These are phyloP conservation scores for Knufia petricola DNA, from an alignment of 2,329 filamentous ascomycete species.

Conservation along the genomic window DNA sequence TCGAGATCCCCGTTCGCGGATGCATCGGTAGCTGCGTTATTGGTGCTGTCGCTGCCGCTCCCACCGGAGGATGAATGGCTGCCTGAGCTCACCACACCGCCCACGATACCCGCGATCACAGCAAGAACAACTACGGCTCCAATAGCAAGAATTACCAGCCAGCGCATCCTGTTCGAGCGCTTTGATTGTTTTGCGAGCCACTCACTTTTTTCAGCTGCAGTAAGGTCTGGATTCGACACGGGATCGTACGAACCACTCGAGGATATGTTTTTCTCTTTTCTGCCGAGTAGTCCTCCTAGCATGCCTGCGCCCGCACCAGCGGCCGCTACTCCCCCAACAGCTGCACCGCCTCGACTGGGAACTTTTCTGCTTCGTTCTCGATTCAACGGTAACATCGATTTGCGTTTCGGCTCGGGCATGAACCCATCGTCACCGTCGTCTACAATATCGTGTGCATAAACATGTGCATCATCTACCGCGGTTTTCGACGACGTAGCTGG, in stretches of 20 bases:
- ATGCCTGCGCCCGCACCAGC: slow-evolving; percentile 37
- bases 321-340: slow-evolving; percentile 38
- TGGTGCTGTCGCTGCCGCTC: slow-evolving; percentile 22
- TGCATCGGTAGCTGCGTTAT: slow-evolving; percentile 50
- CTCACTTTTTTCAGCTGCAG: slow-evolving; percentile 51
- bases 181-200: slow-evolving; percentile 53
- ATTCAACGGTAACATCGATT: slow-evolving; percentile 52
- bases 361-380: slow-evolving; percentile 31
- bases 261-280: slow-evolving; percentile 29
- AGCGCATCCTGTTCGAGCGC: slow-evolving; percentile 58
- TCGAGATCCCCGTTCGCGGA: slow-evolving; percentile 59
- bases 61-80: slow-evolving; percentile 26
- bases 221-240: slow-evolving; percentile 30
- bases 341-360: slow-evolving; percentile 24
- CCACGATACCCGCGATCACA: slow-evolving; percentile 64
- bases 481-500: slow-evolving; percentile 39
- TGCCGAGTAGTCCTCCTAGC: slow-evolving; percentile 32
- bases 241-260: slow-evolving; percentile 48
- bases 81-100: slow-evolving; percentile 57
- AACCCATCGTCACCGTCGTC: slow-evolving; percentile 86
- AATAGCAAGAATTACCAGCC: slow-evolving; percentile 57
- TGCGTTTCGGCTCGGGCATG: slow-evolving; percentile 44
- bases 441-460: slow-evolving; percentile 66
- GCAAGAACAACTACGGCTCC: slow-evolving; percentile 57
- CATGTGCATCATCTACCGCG: slow-evolving; percentile 34